Evolutionary conservation across 2,329 filamentous ascomycete genomes (phyloP), one percentile per base, ranked within the genome.

Genomic region (Penicillium sp.): DNA sequence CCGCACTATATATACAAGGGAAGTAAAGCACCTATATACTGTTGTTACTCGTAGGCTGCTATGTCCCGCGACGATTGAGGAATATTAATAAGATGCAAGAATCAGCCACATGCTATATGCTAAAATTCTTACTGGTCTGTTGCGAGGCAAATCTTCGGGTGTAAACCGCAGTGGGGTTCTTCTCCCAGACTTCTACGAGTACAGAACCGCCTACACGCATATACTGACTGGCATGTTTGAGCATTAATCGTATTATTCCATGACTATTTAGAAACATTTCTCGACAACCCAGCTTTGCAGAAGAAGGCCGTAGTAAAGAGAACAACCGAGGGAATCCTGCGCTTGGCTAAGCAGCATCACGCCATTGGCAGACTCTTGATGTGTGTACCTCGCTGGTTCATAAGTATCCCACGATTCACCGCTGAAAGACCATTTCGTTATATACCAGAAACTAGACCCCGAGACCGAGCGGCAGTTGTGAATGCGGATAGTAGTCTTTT

Each of bases 111-210:
- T 48, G 52, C 45, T 48, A 48, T 42, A 12, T 42, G 14, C 35
- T 18, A 35, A 55, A 30, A 14, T 42, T 24, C 23, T 55, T 46
- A 55, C 46, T 55, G 45, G 52, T 24, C 45, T 38, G 52, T 47
- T 54, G 52, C 33, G 40, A 47, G 52, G 52, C 45, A 46, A 47
- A 47, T 28, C 23, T 28, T 23, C 23, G 33, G 23, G 16, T 14
- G 12, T 23, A 40, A 12, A 35, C 30, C 47, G 26, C 47, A 24
- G 52, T 40, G 52, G 43, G 46, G 43, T 28, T 33, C 33, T 28
- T 12, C 33, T 18, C 14, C n/a, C 26, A 52, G 9, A 18, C 5
- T 40, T 5, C n/a, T 42, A 42, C 40, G 40, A 5, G 35, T 21
- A 42, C 40, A 42, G 40, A 42, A 42, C n/a, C n/a, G 6, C 18